A percentile compares a stretch with the other conserved stretches of the same genome.
Evolutionary conservation across 1,139 yeast species (phyloP).

Genomic region (Magnusiomyces ingens): DNA sequence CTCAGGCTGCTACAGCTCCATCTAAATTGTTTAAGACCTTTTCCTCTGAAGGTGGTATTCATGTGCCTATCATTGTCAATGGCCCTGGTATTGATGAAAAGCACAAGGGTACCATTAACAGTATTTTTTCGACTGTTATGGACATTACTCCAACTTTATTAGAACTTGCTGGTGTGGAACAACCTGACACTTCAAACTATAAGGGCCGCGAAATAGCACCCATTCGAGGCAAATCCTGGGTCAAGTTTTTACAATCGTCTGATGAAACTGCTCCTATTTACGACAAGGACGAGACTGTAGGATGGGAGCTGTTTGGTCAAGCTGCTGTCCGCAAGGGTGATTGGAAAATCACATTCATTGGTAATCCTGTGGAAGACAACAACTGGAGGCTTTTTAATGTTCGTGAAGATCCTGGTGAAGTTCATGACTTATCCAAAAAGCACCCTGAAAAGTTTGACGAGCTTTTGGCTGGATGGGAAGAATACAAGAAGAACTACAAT

Average conservation of each 20-base stretch:
- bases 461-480: slow-evolving; percentile 41
- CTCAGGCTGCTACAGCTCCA: slow-evolving; percentile 60
- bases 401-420: slow-evolving; percentile 44
- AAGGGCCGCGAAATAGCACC: slow-evolving; percentile 38
- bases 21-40: slow-evolving; percentile 46
- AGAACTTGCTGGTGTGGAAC: slow-evolving; percentile 40
- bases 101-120: slow-evolving; percentile 16
- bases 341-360: slow-evolving; percentile 42
- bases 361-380: slow-evolving; percentile 42
- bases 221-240: slow-evolving; percentile 43
- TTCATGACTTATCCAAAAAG: slow-evolving; percentile 35
- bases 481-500: background rate
- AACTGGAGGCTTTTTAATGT: slow-evolving; percentile 48
- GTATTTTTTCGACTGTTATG: slow-evolving; percentile 48
- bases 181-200: slow-evolving; percentile 26
- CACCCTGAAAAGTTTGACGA: slow-evolving; percentile 36
- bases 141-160: slow-evolving; percentile 50
- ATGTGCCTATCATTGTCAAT: slow-evolving; percentile 42
- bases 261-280: too few relatives aligned
- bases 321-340: slow-evolving; percentile 49
- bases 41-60: slow-evolving; percentile 51
- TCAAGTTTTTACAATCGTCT: background rate
- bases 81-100: slow-evolving; percentile 17
- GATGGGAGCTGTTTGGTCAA: slow-evolving; percentile 54
- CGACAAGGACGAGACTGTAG: slow-evolving; percentile 21